phyloP scores from a whole-genome alignment of 768 basidiomycete genomes.

The Daedaleopsis sinensis region DNA sequence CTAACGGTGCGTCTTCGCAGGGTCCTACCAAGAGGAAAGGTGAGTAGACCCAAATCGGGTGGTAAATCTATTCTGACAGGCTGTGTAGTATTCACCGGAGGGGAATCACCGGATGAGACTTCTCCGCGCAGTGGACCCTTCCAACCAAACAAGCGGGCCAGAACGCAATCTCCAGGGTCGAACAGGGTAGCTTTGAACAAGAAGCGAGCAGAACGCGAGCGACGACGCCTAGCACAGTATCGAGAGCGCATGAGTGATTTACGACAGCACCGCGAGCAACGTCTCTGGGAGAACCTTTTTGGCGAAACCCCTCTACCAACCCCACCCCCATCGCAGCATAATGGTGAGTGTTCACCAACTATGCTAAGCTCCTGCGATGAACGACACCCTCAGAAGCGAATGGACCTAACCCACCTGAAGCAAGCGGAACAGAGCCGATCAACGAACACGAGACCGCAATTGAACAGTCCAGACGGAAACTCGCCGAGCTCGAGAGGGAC shows the following conservation, averaged over 20 bases:
- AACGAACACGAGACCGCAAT: slow-evolving; percentile 46
- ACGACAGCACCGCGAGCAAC: slow-evolving; percentile 10
- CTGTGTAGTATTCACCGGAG: not conserved
- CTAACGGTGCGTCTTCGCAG: slow-evolving; percentile 3
- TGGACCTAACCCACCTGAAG: not conserved
- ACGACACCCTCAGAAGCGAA: not conserved
- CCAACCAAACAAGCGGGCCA: slow-evolving; percentile 16
- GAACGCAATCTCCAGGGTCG: slow-evolving; percentile 10
- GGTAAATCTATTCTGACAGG: not conserved
- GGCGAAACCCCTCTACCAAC: not conserved
- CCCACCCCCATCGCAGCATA: slow-evolving; percentile 11
- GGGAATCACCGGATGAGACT: not conserved
- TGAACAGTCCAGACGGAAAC: slow-evolving; percentile 66
- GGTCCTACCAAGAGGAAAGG: slow-evolving; percentile 2
- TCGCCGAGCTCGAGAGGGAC: slow-evolving; percentile 68
- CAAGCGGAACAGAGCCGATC: not conserved
- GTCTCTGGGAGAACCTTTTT: slow-evolving; percentile 8
- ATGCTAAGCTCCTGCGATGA: not conserved
- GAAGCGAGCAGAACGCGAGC: slow-evolving; percentile 14
- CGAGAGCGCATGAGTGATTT: slow-evolving; percentile 1
- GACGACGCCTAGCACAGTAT: slow-evolving; percentile 1
- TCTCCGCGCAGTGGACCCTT: not conserved
- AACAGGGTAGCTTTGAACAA: not conserved
- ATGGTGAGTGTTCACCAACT: not conserved
- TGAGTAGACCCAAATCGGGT: not conserved